Evolutionary conservation across 1,139 yeast species (phyloP).

Genomic region (Hemisphaericaspora lyxosophila): DNA sequence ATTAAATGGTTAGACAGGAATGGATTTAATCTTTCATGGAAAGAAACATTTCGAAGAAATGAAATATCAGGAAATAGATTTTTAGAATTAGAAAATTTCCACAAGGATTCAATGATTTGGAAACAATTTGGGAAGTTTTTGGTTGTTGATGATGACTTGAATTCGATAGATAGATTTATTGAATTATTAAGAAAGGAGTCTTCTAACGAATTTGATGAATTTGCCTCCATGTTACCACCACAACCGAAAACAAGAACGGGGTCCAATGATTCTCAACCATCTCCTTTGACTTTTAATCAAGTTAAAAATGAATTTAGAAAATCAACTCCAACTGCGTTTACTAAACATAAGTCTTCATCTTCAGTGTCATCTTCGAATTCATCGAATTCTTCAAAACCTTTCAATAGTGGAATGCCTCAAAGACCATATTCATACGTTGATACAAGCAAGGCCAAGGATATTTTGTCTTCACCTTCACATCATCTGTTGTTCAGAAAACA

Average conservation of each 20-base stretch:
- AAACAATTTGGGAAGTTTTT: conserved; percentile 44
- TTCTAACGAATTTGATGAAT: conserved; percentile 9
- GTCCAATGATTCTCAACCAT: conserved; percentile 19
- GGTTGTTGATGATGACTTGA: conserved; percentile 39
- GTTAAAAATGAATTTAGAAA: conserved; percentile 31
- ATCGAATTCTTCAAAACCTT: conserved; percentile 5
- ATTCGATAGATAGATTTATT: conserved; percentile 57
- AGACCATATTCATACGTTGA: conserved; percentile 62
- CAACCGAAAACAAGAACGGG: conserved; percentile 14
- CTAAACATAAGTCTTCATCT: conserved; percentile 25
- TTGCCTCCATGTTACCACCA: conserved; percentile 1
- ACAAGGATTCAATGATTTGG: conserved; percentile 49
- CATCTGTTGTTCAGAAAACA: conserved; percentile 60
- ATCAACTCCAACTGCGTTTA: conserved; percentile 27
- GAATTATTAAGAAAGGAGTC: conserved; percentile 30
- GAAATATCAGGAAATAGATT: conserved; percentile 66
- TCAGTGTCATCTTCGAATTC: conserved; percentile 25
- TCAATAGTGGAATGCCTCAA: conserved; percentile 20
- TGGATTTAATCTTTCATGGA: conserved; percentile 74
- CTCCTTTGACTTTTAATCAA: conserved; percentile 11
- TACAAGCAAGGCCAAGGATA: conserved; percentile 16
- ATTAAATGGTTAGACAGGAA: conserved; percentile 64
- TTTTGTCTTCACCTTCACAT: conserved; percentile 31
- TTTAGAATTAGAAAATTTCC: conserved; percentile 68
- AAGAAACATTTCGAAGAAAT: conserved; percentile 56